Evolutionary conservation across 2,329 filamentous ascomycete species (phyloP), one percentile per base, ranked within the genome.

Genomic region (Xylariaceae sp.): DNA sequence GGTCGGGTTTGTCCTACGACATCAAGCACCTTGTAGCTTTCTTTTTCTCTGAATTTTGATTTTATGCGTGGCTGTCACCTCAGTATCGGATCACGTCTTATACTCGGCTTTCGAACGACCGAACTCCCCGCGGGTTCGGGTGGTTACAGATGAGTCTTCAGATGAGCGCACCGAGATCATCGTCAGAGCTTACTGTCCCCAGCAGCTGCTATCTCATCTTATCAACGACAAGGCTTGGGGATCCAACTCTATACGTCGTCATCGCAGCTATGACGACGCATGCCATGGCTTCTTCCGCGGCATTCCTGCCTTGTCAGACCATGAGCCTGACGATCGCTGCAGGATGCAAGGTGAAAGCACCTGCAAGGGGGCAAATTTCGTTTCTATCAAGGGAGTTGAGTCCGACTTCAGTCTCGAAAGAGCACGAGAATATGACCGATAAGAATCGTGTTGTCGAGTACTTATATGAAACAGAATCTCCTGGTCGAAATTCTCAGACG

Each of bases 231-330:
- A n/a, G 38, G 26, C 19, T 41, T 41, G 45, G 43, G 46, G 39
- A 39, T 19, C 46, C 37, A 43, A 37, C 38, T 41, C 39, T 42
- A 40, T 43, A 49, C 42, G 35, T 45, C 43, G 28, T 42, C 45
- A 43, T 44, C 36, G 47, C 47, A 39, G 40, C 40, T 40, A 38
- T 24, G 22, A 26, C 34, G 44, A 43, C 44, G 44, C 41, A 45
- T 34, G 33, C 43, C 30, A 39, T 41, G 41, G 11, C 6, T 6
- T 26, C 22, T 26, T 26, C 22, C 22, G 22, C 22, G 6, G 42
- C 38, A 11, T 18, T 48, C 38, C 39, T 51, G 38, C 45, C 50
- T 36, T 43, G 39, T 46, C 44, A 31, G 45, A 45, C 38, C 30
- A 45, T 28, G 13, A n/a, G 19, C 37, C 45, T 34, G 42, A 42